Percentiles rank a stretch among this genome's conserved stretches.
Evolutionary conservation across 345 rosid species (phyloP).

Genomic region (Brassica carinata): DNA sequence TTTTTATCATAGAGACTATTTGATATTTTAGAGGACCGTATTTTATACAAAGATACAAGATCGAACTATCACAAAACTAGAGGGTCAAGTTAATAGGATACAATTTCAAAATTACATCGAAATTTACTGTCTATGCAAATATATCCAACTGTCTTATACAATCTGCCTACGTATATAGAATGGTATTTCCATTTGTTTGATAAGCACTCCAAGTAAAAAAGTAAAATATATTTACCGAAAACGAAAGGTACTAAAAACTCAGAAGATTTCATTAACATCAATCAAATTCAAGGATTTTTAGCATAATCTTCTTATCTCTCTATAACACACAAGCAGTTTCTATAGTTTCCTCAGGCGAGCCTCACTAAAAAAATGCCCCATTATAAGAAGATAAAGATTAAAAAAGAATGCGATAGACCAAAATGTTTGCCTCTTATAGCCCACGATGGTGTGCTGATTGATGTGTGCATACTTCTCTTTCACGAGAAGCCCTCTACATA

Average conservation of each 20-base stretch:
- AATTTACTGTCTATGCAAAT: not conserved
- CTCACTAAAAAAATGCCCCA: slow-evolving; percentile 31
- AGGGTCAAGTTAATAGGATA: not conserved
- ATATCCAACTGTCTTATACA: not conserved
- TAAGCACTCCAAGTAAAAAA: not conserved
- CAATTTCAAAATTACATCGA: not conserved
- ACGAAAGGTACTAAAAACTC: slow-evolving; percentile 3
- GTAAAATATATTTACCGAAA: not conserved
- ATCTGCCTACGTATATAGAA: not conserved
- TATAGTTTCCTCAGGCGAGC: slow-evolving; percentile 25
- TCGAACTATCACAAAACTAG: not conserved
- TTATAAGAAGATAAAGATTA: not conserved
- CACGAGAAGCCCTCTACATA: slow-evolving; percentile 12
- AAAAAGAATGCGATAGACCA: slow-evolving; percentile 6
- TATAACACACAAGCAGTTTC: slow-evolving; percentile 5
- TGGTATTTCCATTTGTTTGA: not conserved
- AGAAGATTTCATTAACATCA: slow-evolving; percentile 10
- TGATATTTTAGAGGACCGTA: not conserved
- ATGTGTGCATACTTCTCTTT: slow-evolving; percentile 9
- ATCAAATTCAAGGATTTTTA: not conserved
- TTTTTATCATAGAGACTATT: not conserved
- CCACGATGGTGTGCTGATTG: not conserved
- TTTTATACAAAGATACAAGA: not conserved
- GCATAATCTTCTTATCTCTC: slow-evolving; percentile 12
- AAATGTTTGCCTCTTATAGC: not conserved